Percentiles rank a stretch among this genome's conserved stretches.
phyloP scores from a whole-genome alignment of 2,329 filamentous ascomycete species.

The Trichoderma sp. region DNA sequence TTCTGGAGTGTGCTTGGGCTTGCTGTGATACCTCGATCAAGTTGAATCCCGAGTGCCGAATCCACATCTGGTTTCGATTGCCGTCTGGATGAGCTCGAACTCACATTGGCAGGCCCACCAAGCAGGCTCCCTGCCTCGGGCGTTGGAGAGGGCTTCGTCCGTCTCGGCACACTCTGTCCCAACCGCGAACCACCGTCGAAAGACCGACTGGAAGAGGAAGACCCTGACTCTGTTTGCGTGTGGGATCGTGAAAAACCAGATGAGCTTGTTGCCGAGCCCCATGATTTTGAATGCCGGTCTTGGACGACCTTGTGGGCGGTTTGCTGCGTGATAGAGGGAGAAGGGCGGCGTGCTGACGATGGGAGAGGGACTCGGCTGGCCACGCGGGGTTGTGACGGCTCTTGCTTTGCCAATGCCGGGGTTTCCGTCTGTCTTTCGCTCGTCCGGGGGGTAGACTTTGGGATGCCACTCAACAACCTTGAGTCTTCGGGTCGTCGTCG shows the following conservation, averaged over 20 bases:
- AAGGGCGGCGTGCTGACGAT: constrained; percentile 33
- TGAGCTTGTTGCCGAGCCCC: constrained; percentile 43
- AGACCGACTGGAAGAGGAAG: constrained; percentile 41
- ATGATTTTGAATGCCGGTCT: constrained; percentile 49
- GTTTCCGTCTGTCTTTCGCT: constrained; percentile 32
- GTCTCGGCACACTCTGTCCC: constrained; percentile 50
- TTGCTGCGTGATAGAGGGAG: constrained; percentile 33
- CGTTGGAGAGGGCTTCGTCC: constrained; percentile 53
- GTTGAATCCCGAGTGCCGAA: constrained; percentile 39
- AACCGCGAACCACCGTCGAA: constrained; percentile 40
- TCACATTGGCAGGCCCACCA: constrained; percentile 44
- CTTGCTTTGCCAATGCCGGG: constrained; percentile 31
- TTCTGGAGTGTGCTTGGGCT: constrained; percentile 50
- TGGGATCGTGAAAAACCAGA: constrained; percentile 41
- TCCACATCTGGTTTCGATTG: constrained; percentile 45
- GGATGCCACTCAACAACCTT: constrained; percentile 31
- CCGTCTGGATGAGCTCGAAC: constrained; percentile 49
- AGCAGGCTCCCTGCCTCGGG: constrained; percentile 42
- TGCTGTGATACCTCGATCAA: constrained; percentile 48
- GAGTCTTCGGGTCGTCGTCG: constrained; percentile 37
- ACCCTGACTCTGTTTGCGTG: constrained; percentile 39
- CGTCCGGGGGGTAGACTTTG: constrained; percentile 34
- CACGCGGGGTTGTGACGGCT: constrained; percentile 30
- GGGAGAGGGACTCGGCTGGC: constrained; percentile 34
- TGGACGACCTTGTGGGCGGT: constrained; percentile 33